Evolutionary conservation across 495 filamentous ascomycete genomes (phyloP), one percentile per base, ranked within the genome.

Genomic region (Penicillium macrosclerotiorum): DNA sequence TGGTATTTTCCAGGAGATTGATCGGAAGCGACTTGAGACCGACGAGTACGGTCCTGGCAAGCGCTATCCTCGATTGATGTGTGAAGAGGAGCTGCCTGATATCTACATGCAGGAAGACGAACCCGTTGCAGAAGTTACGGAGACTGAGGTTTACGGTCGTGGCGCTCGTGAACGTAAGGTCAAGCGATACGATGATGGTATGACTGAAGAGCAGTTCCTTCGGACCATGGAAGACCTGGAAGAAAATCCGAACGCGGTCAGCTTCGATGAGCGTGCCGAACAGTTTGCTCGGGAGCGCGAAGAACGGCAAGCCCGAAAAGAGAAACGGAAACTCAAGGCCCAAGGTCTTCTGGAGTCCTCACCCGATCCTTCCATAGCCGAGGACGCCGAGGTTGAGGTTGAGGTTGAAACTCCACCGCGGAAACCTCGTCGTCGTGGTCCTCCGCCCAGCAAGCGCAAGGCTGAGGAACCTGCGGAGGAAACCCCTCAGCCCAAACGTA

Each of bases 191-290:
- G 93, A 98, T 63, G 93, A 98, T 58, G 93, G 94, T 20, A 83
- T 98, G 31, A 96, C 93, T 3, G 94, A 97, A 64, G 93, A 97
- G 69, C 94, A 98, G 69, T 98, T 93, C 93, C 63, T 87, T 24
- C n/a, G 38, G 38, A 41, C 38, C 75, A 79, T n/a, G n/a, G n/a
- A n/a, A n/a, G n/a, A n/a, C n/a, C n/a, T n/a, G n/a, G n/a, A n/a
- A n/a, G n/a, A n/a, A n/a, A n/a, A n/a, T n/a, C n/a, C n/a, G n/a
- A n/a, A n/a, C n/a, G n/a, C n/a, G n/a, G n/a, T n/a, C n/a, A n/a
- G n/a, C n/a, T n/a, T 95, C 37, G 93, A 98, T 62, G 90, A 88
- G 45, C 93, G 92, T 9, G 89, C 94, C 20, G 90, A 89, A 33
- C 78, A 92, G 20, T 96, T 95, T 57, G 77, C 85, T 38, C 88